These are phyloP conservation scores for Sclerotinia subarctica DNA, from an alignment of 2,329 filamentous ascomycete species.

Conservation along the genomic window DNA sequence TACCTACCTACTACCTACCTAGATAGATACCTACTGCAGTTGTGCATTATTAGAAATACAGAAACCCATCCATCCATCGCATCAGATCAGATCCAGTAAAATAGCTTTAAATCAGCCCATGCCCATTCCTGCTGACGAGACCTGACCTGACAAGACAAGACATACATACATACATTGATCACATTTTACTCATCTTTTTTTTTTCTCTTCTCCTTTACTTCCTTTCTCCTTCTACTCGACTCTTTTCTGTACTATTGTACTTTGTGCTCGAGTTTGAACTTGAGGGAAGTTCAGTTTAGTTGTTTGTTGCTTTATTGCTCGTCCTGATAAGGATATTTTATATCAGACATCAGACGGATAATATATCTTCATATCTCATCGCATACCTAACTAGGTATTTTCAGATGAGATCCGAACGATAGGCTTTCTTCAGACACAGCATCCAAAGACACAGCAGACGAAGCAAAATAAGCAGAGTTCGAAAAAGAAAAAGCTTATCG, in stretches of 20 bases:
- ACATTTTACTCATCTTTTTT: neutral
- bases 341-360: neutral
- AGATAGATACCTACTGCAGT: neutral
- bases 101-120: constrained; percentile 31
- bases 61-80: neutral
- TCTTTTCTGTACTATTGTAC: neutral
- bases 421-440: neutral
- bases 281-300: neutral
- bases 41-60: neutral
- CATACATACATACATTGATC: neutral
- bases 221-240: neutral
- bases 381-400: neutral
- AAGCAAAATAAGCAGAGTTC: neutral
- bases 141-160: constrained; percentile 14
- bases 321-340: neutral
- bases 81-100: neutral
- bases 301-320: neutral
- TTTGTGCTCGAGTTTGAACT: neutral
- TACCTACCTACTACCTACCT: neutral
- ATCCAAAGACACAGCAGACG: too few species aligned
- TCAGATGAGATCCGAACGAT: neutral
- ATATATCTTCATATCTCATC: neutral
- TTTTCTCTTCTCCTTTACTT: neutral
- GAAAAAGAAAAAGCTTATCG: constrained; percentile 10
- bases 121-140: constrained; percentile 35